Evolutionary conservation across 2,329 filamentous ascomycete species (phyloP), one percentile per base, ranked within the genome.

Genomic region (Ceratocystis diversiconidia): DNA sequence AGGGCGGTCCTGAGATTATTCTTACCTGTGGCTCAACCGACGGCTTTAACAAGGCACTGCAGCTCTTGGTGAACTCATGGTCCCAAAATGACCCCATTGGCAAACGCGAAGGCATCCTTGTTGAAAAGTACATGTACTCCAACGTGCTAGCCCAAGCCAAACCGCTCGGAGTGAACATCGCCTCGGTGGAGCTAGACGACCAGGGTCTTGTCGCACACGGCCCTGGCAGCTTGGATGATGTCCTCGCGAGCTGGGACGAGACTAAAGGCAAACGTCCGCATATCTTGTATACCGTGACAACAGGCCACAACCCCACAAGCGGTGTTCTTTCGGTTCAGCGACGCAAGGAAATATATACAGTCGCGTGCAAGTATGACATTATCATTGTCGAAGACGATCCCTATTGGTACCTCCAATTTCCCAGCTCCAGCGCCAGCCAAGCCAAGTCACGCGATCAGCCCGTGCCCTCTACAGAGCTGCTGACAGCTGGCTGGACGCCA

Each of bases 311-410:
- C 73, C 92, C 91, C 1, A 95, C 90, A 0, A 86, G 88, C 36
- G 85, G 87, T 41, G 85, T 89, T 2, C 79, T 95, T 1, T 86
- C 88, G 2, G 73, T 94, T 8, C 77, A 86, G 71, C 85, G 92
- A 50, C 83, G 89, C 65, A 87, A 83, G 71, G 85, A 91, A 63
- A 81, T 96, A 32, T 96, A 96, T 73, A 83, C 81, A 19, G 73
- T 96, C 15, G 94, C 89, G 75, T 85, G 85, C 73, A 83, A 87
- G 73, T 95, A 90, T 76, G 91, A 96, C 74, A 82, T 96, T 69
- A 83, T 96, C 71, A 96, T 96, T 69, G 77, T 95, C 68, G 92
- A 97, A 75, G 92, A 97, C 71, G 92, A 96, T 69, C 92, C 92
- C 5, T 96, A 96, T 77, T 96, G 90, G 89, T 92, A 94, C 74